phyloP scores from a whole-genome alignment of 306 rosid species.

The Sicyos edulis region DNA sequence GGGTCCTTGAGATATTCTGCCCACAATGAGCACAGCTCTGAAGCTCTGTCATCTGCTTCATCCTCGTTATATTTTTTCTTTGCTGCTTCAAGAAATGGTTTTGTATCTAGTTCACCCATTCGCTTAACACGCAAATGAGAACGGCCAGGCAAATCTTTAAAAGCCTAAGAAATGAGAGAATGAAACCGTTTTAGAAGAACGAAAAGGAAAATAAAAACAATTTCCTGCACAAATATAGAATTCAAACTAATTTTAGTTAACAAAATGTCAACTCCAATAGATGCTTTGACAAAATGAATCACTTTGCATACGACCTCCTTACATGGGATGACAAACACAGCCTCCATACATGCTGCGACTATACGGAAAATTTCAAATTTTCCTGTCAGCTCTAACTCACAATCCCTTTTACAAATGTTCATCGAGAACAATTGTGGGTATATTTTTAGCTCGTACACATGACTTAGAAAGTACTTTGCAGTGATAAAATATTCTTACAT shows the following conservation, averaged over 20 bases:
- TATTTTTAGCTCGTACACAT: not conserved
- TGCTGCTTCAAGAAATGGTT: constrained; percentile 72
- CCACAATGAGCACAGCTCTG: constrained; percentile 85
- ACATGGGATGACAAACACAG: not conserved
- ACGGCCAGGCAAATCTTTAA: constrained; percentile 50
- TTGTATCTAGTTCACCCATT: constrained; percentile 89
- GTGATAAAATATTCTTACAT: constrained; percentile 41
- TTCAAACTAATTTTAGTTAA: not conserved
- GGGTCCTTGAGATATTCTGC: constrained; percentile 87
- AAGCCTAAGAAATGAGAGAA: constrained; percentile 39
- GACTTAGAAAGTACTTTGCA: constrained; percentile 7
- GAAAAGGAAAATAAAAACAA: not conserved
- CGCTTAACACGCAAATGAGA: constrained; percentile 59
- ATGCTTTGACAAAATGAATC: constrained; percentile 17
- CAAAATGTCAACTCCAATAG: not conserved
- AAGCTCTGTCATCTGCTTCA: constrained; percentile 75
- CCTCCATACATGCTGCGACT: not conserved
- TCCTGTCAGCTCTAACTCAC: not conserved
- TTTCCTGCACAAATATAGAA: not conserved
- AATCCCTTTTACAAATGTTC: not conserved
- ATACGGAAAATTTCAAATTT: not conserved
- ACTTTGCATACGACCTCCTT: not conserved
- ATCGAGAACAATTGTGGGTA: not conserved
- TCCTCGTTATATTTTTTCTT: constrained; percentile 65
- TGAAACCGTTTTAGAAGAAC: not conserved